Evolutionary conservation across 2,329 filamentous ascomycete species (phyloP).

Genomic region (Epichloe coenophiala): DNA sequence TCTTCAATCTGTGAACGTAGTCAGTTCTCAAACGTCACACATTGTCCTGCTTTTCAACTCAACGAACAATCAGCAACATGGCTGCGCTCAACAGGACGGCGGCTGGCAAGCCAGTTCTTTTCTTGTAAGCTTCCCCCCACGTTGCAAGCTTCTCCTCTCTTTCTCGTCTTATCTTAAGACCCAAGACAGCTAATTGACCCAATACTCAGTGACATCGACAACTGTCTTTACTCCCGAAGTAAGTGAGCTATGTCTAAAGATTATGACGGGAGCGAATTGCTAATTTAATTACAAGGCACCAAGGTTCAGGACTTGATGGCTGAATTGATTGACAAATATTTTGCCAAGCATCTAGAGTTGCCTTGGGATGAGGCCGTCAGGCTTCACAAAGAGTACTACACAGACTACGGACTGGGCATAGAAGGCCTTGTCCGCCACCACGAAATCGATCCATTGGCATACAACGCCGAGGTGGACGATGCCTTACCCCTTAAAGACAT

Average conservation of each 20-base stretch:
- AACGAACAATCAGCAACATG: conserved; percentile 12
- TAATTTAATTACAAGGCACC: conserved; percentile 36
- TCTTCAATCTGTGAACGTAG: background rate
- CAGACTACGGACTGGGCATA: conserved; percentile 91
- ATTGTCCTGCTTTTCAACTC: conserved; percentile 2
- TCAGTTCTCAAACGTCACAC: background rate
- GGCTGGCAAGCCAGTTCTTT: conserved; percentile 25
- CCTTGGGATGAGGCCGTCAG: conserved; percentile 65
- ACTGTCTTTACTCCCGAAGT: conserved; percentile 90
- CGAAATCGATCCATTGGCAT: conserved; percentile 87
- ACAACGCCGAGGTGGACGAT: conserved; percentile 90
- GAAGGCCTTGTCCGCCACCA: conserved; percentile 89
- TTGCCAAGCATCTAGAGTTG: conserved; percentile 57
- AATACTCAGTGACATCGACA: conserved; percentile 80
- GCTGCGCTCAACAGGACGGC: conserved; percentile 20
- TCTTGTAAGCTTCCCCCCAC: conserved; percentile 22
- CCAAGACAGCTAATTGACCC: background rate
- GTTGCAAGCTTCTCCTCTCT: no score
- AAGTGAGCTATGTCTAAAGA: conserved; percentile 14
- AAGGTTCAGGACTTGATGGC: conserved; percentile 86
- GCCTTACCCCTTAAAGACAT: conserved; percentile 77
- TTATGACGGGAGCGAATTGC: background rate
- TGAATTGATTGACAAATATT: conserved; percentile 57
- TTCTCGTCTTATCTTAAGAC: no score
- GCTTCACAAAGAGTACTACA: conserved; percentile 87